phyloP scores from a whole-genome alignment of 208 protist species.

The Strigomonas culicis region DNA sequence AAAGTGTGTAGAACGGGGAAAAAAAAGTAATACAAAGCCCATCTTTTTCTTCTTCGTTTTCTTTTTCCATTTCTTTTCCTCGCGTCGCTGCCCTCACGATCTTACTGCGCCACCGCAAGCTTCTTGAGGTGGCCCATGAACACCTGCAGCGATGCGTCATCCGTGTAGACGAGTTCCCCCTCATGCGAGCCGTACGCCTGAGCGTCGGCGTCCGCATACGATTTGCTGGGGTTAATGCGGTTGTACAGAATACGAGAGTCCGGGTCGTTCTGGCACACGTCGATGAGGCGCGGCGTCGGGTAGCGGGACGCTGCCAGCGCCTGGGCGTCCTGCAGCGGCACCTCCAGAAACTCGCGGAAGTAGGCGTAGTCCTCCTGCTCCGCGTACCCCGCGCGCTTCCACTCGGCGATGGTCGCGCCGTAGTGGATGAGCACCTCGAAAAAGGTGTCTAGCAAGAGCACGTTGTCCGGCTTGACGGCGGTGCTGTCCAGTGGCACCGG shows the following conservation, averaged over 20 bases:
- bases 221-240: slow-evolving; percentile 97
- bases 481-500: slow-evolving; percentile 93
- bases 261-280: slow-evolving; percentile 94
- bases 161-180: slow-evolving; percentile 95
- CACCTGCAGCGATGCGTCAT: slow-evolving; percentile 96
- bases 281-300: slow-evolving; percentile 95
- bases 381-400: slow-evolving; percentile 94
- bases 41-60: background rate
- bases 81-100: background rate
- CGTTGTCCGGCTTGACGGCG: slow-evolving; percentile 88
- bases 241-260: slow-evolving; percentile 97
- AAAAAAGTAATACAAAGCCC: background rate
- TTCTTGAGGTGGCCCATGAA: slow-evolving; percentile 98
- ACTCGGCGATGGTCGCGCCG: slow-evolving; percentile 94
- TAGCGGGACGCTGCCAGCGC: slow-evolving; percentile 89
- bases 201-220: slow-evolving; percentile 85
- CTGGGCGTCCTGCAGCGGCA: slow-evolving; percentile 92
- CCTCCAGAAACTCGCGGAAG: slow-evolving; percentile 94
- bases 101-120: slow-evolving; percentile 88
- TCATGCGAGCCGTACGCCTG: slow-evolving; percentile 52
- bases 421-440: slow-evolving; percentile 98
- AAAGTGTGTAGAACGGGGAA: background rate
- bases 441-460: slow-evolving; percentile 99
- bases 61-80: slow-evolving; percentile 1
- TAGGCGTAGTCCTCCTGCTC: slow-evolving; percentile 93